Evolutionary conservation across 129 eudicot genomes (phyloP), one percentile per base, ranked within the genome.

Genomic region (Cynara cardunculus): DNA sequence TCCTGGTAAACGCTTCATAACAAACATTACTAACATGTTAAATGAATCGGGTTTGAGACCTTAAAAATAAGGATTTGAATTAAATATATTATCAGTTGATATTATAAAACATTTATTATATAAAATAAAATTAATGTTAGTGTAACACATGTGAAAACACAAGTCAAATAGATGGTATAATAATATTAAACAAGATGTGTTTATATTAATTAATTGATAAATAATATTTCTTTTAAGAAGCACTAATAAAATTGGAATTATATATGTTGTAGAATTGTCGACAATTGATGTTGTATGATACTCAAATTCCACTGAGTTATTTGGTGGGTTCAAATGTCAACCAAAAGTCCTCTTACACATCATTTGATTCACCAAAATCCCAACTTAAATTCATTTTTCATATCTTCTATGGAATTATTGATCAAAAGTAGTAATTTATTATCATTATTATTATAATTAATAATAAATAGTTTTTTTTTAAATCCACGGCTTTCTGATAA

Each of bases 241-340:
- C 82, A 83, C 86, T 83, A 61, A 71, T 83, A 83, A 70, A 77
- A 82, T 69, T 72, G 64, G 34, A 76, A 24, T 82, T 76, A 46
- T 82, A 69, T 77, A 70, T 77, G 86, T 82, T 77, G 78, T 62
- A 76, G 56, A 77, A 70, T 83, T 37, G 73, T 83, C 86, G 82
- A 83, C 86, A 77, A 83, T 70, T 71, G 69, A 39, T 77, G 41
- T 70, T 83, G 86, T 77, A 77, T 72, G 72, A 74, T 67, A 64
- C 68, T 83, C 82, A 35, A 61, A 59, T 59, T 77, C 86, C 86
- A 83, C 82, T 77, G 31, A 37, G 18, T 26, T 39, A 30, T 76
- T 34, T 19, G 25, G 85, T 82, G 77, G 85, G 72, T 62, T 46
- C 81, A 72, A 35, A 72, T 72, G 61, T 72, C 76, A 73, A 73